Evolutionary conservation across 495 filamentous ascomycete genomes (phyloP).

Genomic region (Parathielavia appendiculata): DNA sequence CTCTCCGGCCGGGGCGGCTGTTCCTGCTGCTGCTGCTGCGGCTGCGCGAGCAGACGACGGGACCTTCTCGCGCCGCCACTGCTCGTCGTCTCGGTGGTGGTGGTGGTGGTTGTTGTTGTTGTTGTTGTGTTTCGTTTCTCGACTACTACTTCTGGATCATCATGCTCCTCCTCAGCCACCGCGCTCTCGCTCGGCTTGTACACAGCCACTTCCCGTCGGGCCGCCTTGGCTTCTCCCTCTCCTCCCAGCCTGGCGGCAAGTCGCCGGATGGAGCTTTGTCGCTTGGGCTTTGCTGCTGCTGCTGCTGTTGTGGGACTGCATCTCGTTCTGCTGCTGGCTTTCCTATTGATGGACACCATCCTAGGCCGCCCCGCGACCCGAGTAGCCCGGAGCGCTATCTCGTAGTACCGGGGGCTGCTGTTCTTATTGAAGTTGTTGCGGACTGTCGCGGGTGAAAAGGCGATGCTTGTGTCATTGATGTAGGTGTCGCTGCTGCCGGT

Average conservation of each 20-base stretch:
- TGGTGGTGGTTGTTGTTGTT: too few species aligned
- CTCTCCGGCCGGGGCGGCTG: not conserved
- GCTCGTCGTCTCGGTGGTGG: not conserved
- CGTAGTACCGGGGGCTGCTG: slow-evolving; percentile 6
- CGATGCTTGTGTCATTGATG: not conserved
- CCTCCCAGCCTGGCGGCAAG: slow-evolving; percentile 7
- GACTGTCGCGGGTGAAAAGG: not conserved
- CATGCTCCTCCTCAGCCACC: not conserved
- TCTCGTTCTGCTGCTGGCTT: not conserved
- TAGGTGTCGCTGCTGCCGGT: not conserved
- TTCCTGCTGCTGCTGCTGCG: not conserved
- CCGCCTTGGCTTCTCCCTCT: not conserved
- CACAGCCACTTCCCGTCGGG: slow-evolving; percentile 5
- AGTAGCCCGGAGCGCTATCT: slow-evolving; percentile 1
- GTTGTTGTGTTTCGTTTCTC: not conserved
- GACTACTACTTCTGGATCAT: too few species aligned
- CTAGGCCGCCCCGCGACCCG: not conserved
- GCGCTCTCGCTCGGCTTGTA: slow-evolving; percentile 8
- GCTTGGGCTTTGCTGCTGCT: not conserved
- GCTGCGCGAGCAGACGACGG: not conserved
- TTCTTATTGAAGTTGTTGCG: too few species aligned
- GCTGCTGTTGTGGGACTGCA: not conserved
- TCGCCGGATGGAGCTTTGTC: slow-evolving; percentile 9
- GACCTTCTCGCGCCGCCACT: not conserved
- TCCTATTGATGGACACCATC: slow-evolving; percentile 9